phyloP scores from a whole-genome alignment of 2,329 filamentous ascomycete species.

The Lojkania enalia region DNA sequence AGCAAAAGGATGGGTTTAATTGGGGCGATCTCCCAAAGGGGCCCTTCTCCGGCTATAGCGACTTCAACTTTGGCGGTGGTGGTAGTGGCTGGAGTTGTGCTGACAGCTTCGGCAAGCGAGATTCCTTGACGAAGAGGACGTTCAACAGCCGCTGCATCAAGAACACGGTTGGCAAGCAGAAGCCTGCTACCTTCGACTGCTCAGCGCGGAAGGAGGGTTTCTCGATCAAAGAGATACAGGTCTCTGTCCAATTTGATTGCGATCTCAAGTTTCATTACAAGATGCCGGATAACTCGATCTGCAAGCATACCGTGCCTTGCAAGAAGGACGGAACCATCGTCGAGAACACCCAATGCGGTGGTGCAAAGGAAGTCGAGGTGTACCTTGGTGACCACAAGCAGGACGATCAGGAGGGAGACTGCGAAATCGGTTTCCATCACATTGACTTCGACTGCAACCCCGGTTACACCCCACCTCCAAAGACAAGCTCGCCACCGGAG shows the following conservation, averaged over 20 bases:
- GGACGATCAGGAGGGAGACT: constrained; percentile 59
- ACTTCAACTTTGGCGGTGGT: constrained; percentile 60
- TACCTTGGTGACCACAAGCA: constrained; percentile 55
- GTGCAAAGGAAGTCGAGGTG: constrained; percentile 79
- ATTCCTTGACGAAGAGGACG: constrained; percentile 53
- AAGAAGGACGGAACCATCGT: constrained; percentile 68
- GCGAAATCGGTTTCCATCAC: constrained; percentile 72
- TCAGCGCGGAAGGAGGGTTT: constrained; percentile 57
- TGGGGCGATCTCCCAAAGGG: constrained; percentile 66
- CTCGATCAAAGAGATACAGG: constrained; percentile 74
- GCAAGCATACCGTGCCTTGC: constrained; percentile 77
- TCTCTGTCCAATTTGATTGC: constrained; percentile 74
- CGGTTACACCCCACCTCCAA: constrained; percentile 16
- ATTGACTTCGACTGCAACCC: constrained; percentile 73
- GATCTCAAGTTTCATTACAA: constrained; percentile 84
- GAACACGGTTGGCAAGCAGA: constrained; percentile 54
- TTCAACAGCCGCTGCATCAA: constrained; percentile 49
- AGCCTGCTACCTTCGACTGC: constrained; percentile 69
- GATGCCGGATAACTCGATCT: constrained; percentile 80
- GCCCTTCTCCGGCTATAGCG: constrained; percentile 66
- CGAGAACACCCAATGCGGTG: constrained; percentile 88
- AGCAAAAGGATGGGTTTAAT: constrained; percentile 71
- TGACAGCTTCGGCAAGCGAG: constrained; percentile 63
- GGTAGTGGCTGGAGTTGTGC: constrained; percentile 74
- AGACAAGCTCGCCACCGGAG: constrained; percentile 25